Base-by-base conservation (phyloP, 495 filamentous ascomycete genomes). In the Aspergillus heteromorphus region DNA sequence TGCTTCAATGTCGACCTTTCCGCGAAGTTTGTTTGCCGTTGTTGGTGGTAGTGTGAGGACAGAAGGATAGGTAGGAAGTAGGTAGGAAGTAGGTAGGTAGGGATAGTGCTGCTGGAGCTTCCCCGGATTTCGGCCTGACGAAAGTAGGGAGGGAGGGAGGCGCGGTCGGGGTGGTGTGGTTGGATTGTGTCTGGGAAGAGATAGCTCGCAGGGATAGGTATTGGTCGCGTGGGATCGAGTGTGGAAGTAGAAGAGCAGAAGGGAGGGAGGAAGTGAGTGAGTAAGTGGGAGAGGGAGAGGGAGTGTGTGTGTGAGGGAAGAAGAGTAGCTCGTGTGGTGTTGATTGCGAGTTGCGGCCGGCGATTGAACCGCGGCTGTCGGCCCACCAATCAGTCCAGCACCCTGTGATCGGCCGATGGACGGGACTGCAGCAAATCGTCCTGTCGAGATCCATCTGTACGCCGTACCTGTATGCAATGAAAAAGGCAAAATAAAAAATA, bases 321-420 rank as follows among this genome's bases (percentile, higher is more conserved):
- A 43, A 30, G 38, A 30, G 21, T n/a, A n/a, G n/a, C n/a, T n/a
- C n/a, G n/a, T n/a, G 50, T 57, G 54, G 51, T 29, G 20, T 55
- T 30, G 40, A 41, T 38, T 9, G 10, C 5, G 34, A 27, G 7
- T 7, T 3, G 23, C 3, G 23, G 23, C 4, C 3, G 34, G 34
- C 10, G 25, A 25, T 29, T 69, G 64, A 60, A 58, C 69, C 69
- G 71, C 71, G 71, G 71, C 61, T 70, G 59, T 73, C 70, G 70
- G 69, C 59, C 54, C n/a, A 13, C 11, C 11, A 13, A 38, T 38
- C 34, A n/a, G 34, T 4, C 11, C 11, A 38, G 3, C 23, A 7
- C 23, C 34, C 34, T 38, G 34, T 38, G 34, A 38, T 38, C 13
- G 34, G 13, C 13, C 34, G 11, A 13, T 13, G 5, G 34, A 13